A percentile compares a stretch with the other conserved stretches of the same genome.
Conservation (phyloP, 352 stramenopile species). For the Globisporangium ultimum region DNA sequence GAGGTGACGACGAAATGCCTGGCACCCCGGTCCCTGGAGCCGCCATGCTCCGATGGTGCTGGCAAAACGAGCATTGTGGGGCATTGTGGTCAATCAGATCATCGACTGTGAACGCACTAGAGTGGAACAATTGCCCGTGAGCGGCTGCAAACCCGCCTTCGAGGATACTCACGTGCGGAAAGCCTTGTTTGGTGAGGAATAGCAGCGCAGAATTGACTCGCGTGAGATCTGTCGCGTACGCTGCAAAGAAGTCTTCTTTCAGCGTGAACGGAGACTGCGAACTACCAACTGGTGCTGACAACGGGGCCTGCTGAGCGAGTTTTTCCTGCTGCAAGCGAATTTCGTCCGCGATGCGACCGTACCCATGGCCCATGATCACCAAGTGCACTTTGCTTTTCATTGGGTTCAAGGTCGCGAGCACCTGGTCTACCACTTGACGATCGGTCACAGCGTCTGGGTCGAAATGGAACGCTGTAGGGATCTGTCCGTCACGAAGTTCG, state of each 20-base stretch:
- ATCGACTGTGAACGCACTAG: slow-evolving; percentile 48
- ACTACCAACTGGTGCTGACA: too few relatives aligned
- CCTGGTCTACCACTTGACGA: slow-evolving; percentile 45
- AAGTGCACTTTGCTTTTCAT: slow-evolving; percentile 69
- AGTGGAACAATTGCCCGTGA: slow-evolving; percentile 50
- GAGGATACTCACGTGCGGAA: slow-evolving; percentile 72
- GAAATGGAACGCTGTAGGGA: slow-evolving; percentile 78
- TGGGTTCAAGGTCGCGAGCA: slow-evolving; percentile 60
- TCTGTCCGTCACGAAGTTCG: slow-evolving; percentile 41
- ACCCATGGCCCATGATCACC: slow-evolving; percentile 78
- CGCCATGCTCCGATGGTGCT: slow-evolving; percentile 40
- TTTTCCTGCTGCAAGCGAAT: slow-evolving; percentile 31
- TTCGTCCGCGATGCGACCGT: slow-evolving; percentile 60
- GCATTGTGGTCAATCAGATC: slow-evolving; percentile 77
- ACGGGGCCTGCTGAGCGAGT: too few relatives aligned
- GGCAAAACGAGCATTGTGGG: slow-evolving; percentile 53
- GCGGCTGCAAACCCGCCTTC: slow-evolving; percentile 67
- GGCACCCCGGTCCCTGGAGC: not conserved
- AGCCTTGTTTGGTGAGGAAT: slow-evolving; percentile 71
- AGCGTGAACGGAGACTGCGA: slow-evolving; percentile 40
- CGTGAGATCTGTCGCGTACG: slow-evolving; percentile 58
- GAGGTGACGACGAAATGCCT: not conserved
- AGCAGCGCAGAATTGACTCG: slow-evolving; percentile 65
- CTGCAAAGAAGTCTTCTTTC: slow-evolving; percentile 58
- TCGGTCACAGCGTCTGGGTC: slow-evolving; percentile 65